Percentiles rank a stretch among this genome's conserved stretches.
These are phyloP conservation scores for Murraya koenigii DNA, from an alignment of 345 rosid species.

Conservation along the genomic window DNA sequence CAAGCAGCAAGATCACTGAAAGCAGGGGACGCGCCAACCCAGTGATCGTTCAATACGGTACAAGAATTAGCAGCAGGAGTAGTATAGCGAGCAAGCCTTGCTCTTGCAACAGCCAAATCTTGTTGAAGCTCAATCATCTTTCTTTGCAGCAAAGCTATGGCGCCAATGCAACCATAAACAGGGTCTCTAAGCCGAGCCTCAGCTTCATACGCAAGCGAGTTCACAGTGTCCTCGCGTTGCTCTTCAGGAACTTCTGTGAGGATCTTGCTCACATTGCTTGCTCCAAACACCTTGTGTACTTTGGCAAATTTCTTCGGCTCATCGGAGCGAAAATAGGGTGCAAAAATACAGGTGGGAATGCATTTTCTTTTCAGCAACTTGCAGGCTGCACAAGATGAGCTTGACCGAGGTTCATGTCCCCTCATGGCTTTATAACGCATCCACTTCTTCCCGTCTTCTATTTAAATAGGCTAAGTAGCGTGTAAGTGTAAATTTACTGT, in stretches of 20 bases:
- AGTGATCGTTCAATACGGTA: slow-evolving; percentile 11
- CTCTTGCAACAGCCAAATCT: slow-evolving; percentile 73
- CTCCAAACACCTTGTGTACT: slow-evolving; percentile 94
- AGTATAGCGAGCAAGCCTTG: slow-evolving; percentile 55
- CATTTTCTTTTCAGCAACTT: slow-evolving; percentile 82
- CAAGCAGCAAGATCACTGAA: slow-evolving; percentile 38
- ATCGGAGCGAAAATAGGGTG: slow-evolving; percentile 75
- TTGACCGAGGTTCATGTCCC: slow-evolving; percentile 73
- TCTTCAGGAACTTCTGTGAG: slow-evolving; percentile 76
- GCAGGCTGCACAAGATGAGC: slow-evolving; percentile 95
- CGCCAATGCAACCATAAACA: slow-evolving; percentile 91
- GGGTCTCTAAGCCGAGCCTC: slow-evolving; percentile 90
- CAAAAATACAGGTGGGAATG: slow-evolving; percentile 72
- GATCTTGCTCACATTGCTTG: slow-evolving; percentile 94
- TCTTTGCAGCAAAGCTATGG: slow-evolving; percentile 69
- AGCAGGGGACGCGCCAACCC: slow-evolving; percentile 19
- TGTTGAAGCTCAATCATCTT: slow-evolving; percentile 77
- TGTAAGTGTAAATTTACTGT: neutral
- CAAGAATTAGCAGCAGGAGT: slow-evolving; percentile 21
- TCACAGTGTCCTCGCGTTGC: slow-evolving; percentile 86
- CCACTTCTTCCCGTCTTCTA: neutral
- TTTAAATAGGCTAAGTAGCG: neutral
- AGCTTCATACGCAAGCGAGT: slow-evolving; percentile 86
- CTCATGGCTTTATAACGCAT: slow-evolving; percentile 28
- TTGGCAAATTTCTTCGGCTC: slow-evolving; percentile 73